Conservation (phyloP, 768 basidiomycete species). For the Lactarius akahatsu region DNA sequence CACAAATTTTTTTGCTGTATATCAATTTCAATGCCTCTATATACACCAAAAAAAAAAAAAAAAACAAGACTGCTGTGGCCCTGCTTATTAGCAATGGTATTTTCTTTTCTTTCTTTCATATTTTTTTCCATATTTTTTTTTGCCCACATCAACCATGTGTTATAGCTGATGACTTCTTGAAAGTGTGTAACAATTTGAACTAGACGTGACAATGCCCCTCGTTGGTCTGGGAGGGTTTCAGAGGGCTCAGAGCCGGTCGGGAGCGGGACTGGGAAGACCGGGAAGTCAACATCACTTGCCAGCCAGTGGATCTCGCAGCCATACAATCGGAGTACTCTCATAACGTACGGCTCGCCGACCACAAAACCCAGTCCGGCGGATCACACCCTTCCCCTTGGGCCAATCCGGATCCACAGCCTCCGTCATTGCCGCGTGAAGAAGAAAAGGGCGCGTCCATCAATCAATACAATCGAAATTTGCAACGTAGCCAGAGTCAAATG, state of each 20-base stretch:
- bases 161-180: constrained; percentile 14
- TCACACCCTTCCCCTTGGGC: background rate
- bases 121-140: background rate
- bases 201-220: background rate
- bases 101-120: background rate
- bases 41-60: background rate
- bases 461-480: too few relatives aligned
- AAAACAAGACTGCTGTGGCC: background rate
- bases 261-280: background rate
- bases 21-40: constrained; percentile 12
- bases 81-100: background rate
- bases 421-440: background rate
- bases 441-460: background rate
- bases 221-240: too few relatives aligned
- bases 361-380: background rate
- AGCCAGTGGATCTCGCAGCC: too few relatives aligned
- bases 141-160: background rate
- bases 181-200: constrained; percentile 12
- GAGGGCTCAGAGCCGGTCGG: too few relatives aligned
- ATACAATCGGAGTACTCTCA: too few relatives aligned
- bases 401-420: background rate
- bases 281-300: too few relatives aligned
- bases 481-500: too few relatives aligned
- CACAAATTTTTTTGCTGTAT: constrained; percentile 25
- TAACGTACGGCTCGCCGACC: too few relatives aligned